Evolutionary conservation across 2,329 filamentous ascomycete genomes (phyloP), one percentile per base, ranked within the genome.

Genomic region (Aspergillus fischeri): DNA sequence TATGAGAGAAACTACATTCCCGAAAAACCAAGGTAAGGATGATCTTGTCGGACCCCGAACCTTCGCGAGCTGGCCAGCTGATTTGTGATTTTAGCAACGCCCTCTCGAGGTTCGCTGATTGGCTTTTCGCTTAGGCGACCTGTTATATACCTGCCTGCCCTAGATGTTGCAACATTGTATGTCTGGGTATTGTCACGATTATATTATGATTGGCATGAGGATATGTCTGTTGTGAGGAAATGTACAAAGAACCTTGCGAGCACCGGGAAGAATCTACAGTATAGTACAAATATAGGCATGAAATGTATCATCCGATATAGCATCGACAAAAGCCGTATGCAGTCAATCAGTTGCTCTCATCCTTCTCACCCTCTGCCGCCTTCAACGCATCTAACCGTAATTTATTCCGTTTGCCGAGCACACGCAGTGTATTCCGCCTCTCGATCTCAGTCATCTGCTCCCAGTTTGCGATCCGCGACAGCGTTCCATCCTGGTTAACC

Each of bases 391-490:
- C 83, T 62, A 88, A 69, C 14, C 89, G 77, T 66, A 80, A 63
- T 75, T 86, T 80, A 69, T 92, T 92, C 68, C 89, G 78, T 79
- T 84, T 87, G 9, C 84, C 83, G 64, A 92, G 68, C 50, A 91
- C 75, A 49, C 85, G 79, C 69, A 91, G 62, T 41, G 88, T 90
- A 66, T 85, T 89, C 69, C 83, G 74, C 70, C 78, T 80, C 78
- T 92, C 89, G 6, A 85, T 79, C 27, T 85, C 83, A 2, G 83
- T 82, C 89, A 92, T 91, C 62, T 86, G 77, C 8, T 76, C 78
- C 89, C 89, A 92, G 71, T 92, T 92, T 38, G 81, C 75, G 65
- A 92, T 89, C 35, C 88, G 81, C 56, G 85, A 86, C 63, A 91
- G 72, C 8, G 86, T 86, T 21, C 89, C 89, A 71, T 92, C 87